Conservation (phyloP, 2,329 filamentous ascomycete species). For the Aspergillus sp. region DNA sequence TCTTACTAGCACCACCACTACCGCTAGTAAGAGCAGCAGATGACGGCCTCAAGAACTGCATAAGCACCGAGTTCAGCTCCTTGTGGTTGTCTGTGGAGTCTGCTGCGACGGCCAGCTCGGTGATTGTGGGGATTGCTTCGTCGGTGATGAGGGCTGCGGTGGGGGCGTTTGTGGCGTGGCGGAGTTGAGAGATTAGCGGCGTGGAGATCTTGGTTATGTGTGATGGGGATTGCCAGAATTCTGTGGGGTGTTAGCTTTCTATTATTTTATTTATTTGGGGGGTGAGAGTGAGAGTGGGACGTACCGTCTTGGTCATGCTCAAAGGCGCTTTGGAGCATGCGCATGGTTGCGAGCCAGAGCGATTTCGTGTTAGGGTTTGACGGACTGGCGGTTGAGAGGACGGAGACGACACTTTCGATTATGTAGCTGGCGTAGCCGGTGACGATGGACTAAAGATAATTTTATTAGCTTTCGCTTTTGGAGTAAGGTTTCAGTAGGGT, state of each 20-base stretch:
- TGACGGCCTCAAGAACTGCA: constrained; percentile 71
- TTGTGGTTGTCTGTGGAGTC: constrained; percentile 89
- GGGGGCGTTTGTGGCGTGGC: constrained; percentile 38
- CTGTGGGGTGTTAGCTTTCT: constrained; percentile 28
- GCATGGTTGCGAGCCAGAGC: constrained; percentile 70
- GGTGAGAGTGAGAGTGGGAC: constrained; percentile 5
- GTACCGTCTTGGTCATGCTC: constrained; percentile 80
- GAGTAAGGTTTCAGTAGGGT: not conserved
- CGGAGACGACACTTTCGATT: constrained; percentile 69
- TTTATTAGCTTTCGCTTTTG: constrained; percentile 17
- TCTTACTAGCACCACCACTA: not conserved
- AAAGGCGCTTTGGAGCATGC: constrained; percentile 73
- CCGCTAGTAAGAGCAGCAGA: constrained; percentile 17
- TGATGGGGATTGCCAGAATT: constrained; percentile 91
- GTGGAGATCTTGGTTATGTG: constrained; percentile 75
- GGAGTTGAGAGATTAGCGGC: constrained; percentile 69
- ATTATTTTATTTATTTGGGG: not conserved
- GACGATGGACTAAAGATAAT: constrained; percentile 67
- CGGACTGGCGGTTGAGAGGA: constrained; percentile 51
- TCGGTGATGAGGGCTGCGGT: constrained; percentile 48
- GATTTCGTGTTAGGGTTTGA: constrained; percentile 52
- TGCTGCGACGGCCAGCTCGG: constrained; percentile 75
- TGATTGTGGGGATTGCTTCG: constrained; percentile 71
- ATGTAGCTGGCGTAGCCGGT: constrained; percentile 88
- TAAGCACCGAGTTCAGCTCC: constrained; percentile 74